Evolutionary conservation across 345 rosid genomes (phyloP).

Genomic region (Cardamine resedifolia): DNA sequence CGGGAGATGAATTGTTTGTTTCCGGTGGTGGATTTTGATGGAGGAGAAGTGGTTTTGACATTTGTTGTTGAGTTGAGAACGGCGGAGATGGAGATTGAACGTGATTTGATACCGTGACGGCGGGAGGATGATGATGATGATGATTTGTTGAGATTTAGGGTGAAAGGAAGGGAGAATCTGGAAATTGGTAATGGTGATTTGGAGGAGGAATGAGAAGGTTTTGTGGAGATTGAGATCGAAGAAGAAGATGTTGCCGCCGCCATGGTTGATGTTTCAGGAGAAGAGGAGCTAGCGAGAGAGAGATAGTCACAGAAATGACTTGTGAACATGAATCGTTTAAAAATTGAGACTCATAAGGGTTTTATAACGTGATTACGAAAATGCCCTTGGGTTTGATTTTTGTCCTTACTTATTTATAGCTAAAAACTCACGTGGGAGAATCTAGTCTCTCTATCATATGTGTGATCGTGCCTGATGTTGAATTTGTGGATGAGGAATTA

Average conservation of each 20-base stretch:
- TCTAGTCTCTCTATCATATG: background rate
- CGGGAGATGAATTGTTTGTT: constrained; percentile 39
- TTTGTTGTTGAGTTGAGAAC: constrained; percentile 23
- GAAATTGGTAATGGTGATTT: constrained; percentile 33
- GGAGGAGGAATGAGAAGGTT: constrained; percentile 32
- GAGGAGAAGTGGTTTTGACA: constrained; percentile 12
- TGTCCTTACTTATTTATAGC: background rate
- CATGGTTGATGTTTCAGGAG: constrained; percentile 10
- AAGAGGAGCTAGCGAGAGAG: background rate
- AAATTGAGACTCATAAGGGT: constrained; percentile 14
- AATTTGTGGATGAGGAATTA: background rate
- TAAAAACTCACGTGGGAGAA: background rate
- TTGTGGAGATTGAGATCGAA: constrained; percentile 30
- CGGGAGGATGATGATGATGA: constrained; percentile 19
- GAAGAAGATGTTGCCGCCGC: constrained; percentile 37
- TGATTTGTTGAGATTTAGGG: constrained; percentile 25
- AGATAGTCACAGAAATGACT: background rate
- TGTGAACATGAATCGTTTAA: constrained; percentile 23
- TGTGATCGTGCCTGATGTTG: background rate
- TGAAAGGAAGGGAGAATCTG: constrained; percentile 36
- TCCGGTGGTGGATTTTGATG: background rate
- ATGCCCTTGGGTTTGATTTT: background rate
- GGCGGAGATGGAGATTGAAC: constrained; percentile 41
- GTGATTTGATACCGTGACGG: constrained; percentile 37
- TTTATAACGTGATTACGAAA: constrained; percentile 1